Percentiles rank a stretch among this genome's conserved stretches.
Evolutionary conservation across 176 grass and related monocot genomes (phyloP).

Genomic region (Carex myosuroides): DNA sequence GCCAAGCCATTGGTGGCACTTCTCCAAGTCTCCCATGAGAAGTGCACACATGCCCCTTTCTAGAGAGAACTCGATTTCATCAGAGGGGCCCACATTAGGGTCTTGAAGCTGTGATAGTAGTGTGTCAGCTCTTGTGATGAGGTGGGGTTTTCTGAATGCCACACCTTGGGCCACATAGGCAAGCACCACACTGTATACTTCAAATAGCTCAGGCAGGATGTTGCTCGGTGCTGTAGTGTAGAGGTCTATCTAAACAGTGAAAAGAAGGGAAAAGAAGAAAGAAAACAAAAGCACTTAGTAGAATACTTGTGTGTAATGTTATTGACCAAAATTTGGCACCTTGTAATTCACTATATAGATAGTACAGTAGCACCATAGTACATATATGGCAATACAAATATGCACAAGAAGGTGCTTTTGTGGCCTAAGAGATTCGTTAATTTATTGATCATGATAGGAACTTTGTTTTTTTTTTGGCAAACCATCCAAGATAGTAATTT

Average conservation of each 20-base stretch:
- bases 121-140: constrained; percentile 61
- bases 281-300: constrained; percentile 9
- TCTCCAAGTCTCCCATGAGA: constrained; percentile 68
- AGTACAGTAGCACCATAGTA: background rate
- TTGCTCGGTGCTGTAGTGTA: constrained; percentile 80
- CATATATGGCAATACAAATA: background rate
- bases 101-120: constrained; percentile 78
- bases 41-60: constrained; percentile 83
- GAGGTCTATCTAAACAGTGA: constrained; percentile 56
- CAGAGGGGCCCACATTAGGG: constrained; percentile 41
- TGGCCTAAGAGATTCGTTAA: background rate
- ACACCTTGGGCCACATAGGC: constrained; percentile 88
- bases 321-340: background rate
- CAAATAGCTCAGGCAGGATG: constrained; percentile 80
- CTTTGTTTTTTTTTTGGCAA: background rate
- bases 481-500: background rate
- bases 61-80: constrained; percentile 51
- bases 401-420: background rate
- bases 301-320: background rate
- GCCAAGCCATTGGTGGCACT: constrained; percentile 78
- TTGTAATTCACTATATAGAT: background rate
- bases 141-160: constrained; percentile 59
- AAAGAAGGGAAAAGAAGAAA: constrained; percentile 3
- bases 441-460: background rate
- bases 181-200: constrained; percentile 84